phyloP scores from a whole-genome alignment of 495 filamentous ascomycete genomes.

The Annulohypoxylon moriforme region DNA sequence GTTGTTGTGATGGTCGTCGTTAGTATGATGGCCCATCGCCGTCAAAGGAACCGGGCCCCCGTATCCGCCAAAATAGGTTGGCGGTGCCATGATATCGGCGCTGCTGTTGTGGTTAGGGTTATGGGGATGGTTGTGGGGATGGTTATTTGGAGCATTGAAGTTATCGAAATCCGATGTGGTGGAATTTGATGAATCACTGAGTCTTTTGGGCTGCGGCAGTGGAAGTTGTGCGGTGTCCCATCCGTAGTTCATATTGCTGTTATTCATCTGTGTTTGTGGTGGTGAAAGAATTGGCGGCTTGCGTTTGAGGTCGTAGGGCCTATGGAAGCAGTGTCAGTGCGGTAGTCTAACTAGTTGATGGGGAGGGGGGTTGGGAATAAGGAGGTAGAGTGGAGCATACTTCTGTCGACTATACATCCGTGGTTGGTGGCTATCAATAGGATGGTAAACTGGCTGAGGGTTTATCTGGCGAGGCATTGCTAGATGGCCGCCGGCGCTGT shows the following conservation, averaged over 20 bases:
- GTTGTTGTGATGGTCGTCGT: neutral
- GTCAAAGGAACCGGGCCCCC: neutral
- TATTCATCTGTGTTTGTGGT: neutral
- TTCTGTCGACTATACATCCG: conserved; percentile 7
- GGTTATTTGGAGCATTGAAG: neutral
- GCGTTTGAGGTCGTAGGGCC: conserved; percentile 15
- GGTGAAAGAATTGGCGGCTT: conserved; percentile 14
- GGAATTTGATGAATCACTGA: neutral
- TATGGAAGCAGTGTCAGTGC: conserved; percentile 2
- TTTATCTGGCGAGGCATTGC: conserved; percentile 29
- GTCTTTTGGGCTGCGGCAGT: neutral
- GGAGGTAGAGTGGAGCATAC: neutral
- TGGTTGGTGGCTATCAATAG: neutral
- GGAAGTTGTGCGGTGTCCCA: conserved; percentile 1
- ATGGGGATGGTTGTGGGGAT: neutral
- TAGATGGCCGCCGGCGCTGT: conserved; percentile 4
- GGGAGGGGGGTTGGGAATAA: neutral
- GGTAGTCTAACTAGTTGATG: neutral
- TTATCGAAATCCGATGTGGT: neutral
- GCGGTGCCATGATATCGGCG: conserved; percentile 5
- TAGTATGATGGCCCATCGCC: neutral
- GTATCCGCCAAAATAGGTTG: conserved; percentile 18
- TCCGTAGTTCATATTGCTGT: conserved; percentile 3
- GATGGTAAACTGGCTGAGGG: conserved; percentile 9
- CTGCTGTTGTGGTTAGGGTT: neutral